Conservation (phyloP, 768 basidiomycete genomes). For the Kwoniella dendrophila region DNA sequence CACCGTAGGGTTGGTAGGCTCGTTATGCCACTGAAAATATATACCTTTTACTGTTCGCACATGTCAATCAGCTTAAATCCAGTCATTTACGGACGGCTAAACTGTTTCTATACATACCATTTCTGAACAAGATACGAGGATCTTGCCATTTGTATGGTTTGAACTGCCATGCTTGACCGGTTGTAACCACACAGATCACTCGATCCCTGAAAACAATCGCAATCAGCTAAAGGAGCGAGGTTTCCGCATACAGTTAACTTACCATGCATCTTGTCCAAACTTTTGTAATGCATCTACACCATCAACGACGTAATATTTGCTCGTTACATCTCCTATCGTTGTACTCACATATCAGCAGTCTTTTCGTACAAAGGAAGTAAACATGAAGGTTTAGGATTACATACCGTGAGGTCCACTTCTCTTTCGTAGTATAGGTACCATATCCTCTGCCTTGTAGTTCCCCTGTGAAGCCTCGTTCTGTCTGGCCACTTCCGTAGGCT, state of each 20-base stretch:
- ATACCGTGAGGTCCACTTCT: conserved; percentile 41
- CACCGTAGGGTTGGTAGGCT: conserved; percentile 82
- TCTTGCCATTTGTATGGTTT: conserved; percentile 95
- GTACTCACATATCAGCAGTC: background rate
- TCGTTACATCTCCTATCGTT: conserved; percentile 53
- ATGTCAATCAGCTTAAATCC: background rate
- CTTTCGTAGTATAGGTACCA: conserved; percentile 43
- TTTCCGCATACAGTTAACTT: conserved; percentile 10
- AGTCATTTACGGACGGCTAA: background rate
- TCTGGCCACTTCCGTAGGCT: conserved; percentile 42
- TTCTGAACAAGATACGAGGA: conserved; percentile 86
- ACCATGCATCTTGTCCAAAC: conserved; percentile 85
- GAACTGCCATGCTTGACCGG: conserved; percentile 98
- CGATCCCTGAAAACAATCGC: conserved; percentile 64
- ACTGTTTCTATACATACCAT: conserved; percentile 69
- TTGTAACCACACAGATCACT: conserved; percentile 96
- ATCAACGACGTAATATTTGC: conserved; percentile 83
- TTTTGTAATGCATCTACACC: conserved; percentile 88
- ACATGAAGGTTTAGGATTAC: conserved; percentile 32
- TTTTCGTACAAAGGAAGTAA: background rate
- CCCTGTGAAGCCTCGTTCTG: conserved; percentile 41
- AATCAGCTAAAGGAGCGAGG: conserved; percentile 4
- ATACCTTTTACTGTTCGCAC: conserved; percentile 80
- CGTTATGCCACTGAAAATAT: conserved; percentile 91
- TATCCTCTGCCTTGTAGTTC: conserved; percentile 44